Evolutionary conservation across 306 rosid species (phyloP).

Genomic region (Mimosa pudica): DNA sequence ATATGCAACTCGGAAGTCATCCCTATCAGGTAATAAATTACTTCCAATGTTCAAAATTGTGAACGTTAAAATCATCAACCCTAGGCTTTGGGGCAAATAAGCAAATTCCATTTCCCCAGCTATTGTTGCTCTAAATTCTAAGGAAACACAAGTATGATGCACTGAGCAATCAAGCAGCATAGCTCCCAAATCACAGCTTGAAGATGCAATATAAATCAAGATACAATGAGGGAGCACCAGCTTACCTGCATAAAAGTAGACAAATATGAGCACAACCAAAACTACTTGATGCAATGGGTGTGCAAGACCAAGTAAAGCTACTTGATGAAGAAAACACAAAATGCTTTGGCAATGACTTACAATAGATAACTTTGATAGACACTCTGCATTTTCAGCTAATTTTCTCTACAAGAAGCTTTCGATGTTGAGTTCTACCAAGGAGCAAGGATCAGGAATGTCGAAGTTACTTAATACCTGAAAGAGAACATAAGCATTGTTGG

Average conservation of each 20-base stretch:
- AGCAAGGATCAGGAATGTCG: conserved; percentile 93
- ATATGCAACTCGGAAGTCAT: conserved; percentile 26
- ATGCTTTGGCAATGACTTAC: background rate
- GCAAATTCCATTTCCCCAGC: conserved; percentile 22
- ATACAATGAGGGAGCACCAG: background rate
- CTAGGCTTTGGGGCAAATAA: conserved; percentile 26
- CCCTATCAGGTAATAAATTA: conserved; percentile 2
- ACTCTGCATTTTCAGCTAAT: conserved; percentile 45
- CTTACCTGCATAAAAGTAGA: conserved; percentile 27
- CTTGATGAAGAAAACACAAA: conserved; percentile 11
- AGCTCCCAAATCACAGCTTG: conserved; percentile 28
- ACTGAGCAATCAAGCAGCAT: conserved; percentile 16
- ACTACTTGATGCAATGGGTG: background rate
- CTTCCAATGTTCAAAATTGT: conserved; percentile 30
- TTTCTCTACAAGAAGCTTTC: conserved; percentile 60
- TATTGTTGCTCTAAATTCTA: conserved; percentile 21
- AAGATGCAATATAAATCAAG: conserved; percentile 10
- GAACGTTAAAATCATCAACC: conserved; percentile 21
- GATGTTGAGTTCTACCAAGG: conserved; percentile 72
- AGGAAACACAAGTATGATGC: conserved; percentile 2
- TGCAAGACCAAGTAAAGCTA: background rate
- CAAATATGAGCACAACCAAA: conserved; percentile 14
- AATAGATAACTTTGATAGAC: conserved; percentile 15
- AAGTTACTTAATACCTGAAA: conserved; percentile 83
- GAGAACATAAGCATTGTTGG: conserved; percentile 18